phyloP scores from a whole-genome alignment of 306 rosid genomes.

The Malus orientalis region DNA sequence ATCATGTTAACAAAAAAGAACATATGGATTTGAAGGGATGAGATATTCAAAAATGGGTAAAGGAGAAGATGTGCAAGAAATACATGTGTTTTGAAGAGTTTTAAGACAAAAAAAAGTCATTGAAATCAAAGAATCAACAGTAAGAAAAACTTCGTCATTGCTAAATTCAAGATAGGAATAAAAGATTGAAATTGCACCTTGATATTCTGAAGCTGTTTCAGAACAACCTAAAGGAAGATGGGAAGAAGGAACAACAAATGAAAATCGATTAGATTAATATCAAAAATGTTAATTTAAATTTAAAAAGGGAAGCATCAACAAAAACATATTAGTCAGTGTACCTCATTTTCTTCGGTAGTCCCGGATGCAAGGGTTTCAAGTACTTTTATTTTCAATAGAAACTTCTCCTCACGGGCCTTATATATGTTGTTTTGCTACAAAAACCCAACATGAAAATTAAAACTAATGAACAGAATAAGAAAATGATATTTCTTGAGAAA shows the following conservation, averaged over 20 bases:
- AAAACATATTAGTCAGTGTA: conserved; percentile 20
- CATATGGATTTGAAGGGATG: not conserved
- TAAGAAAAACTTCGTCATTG: not conserved
- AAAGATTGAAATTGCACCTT: conserved; percentile 49
- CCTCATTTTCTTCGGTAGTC: conserved; percentile 77
- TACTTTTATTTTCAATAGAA: conserved; percentile 55
- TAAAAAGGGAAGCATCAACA: conserved; percentile 4
- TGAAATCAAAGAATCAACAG: not conserved
- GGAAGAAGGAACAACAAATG: conserved; percentile 5
- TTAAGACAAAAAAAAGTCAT: not conserved
- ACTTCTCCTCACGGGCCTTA: conserved; percentile 80
- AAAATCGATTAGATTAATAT: conserved; percentile 12
- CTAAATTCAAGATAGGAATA: conserved; percentile 12
- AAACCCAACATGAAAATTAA: conserved; percentile 19
- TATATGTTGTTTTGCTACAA: conserved; percentile 66
- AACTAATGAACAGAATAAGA: conserved; percentile 16
- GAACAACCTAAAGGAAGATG: conserved; percentile 47
- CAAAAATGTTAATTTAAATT: not conserved
- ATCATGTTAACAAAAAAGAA: not conserved
- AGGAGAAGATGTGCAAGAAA: not conserved
- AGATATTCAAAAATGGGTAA: not conserved
- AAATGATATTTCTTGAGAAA: not conserved
- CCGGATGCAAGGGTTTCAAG: conserved; percentile 82
- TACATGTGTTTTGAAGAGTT: not conserved
- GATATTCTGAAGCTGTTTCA: conserved; percentile 64